Conservation (phyloP, 176 grass and related monocot genomes). For the Paspalum vaginatum region DNA sequence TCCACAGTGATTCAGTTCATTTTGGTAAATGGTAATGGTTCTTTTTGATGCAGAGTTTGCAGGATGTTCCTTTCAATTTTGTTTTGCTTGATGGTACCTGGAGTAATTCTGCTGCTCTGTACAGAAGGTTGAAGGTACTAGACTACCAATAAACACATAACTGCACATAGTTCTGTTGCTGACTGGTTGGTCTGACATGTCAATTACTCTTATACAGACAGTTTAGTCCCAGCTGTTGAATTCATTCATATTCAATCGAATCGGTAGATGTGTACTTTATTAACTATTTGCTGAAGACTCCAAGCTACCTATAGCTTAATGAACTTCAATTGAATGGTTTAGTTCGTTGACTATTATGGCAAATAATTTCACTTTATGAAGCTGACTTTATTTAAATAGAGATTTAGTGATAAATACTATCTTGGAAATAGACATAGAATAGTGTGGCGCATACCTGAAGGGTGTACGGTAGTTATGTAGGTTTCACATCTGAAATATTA, state of each 20-base stretch:
- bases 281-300: background rate
- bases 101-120: slow-evolving; percentile 95
- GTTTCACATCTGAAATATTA: background rate
- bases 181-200: background rate
- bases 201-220: background rate
- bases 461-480: background rate
- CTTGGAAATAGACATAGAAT: background rate
- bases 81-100: slow-evolving; percentile 85
- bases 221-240: background rate
- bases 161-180: background rate
- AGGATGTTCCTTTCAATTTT: slow-evolving; percentile 61
- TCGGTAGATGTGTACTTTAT: background rate
- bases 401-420: background rate
- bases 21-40: slow-evolving; percentile 18
- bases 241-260: background rate
- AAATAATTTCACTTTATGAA: background rate
- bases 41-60: slow-evolving; percentile 46
- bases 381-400: background rate
- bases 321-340: background rate
- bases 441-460: background rate
- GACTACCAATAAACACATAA: background rate
- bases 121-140: slow-evolving; percentile 86
- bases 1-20: background rate
- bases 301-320: background rate
- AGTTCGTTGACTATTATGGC: background rate